Evolutionary conservation across 2,329 filamentous ascomycete species (phyloP).

Genomic region (Penicillium capsulatum): DNA sequence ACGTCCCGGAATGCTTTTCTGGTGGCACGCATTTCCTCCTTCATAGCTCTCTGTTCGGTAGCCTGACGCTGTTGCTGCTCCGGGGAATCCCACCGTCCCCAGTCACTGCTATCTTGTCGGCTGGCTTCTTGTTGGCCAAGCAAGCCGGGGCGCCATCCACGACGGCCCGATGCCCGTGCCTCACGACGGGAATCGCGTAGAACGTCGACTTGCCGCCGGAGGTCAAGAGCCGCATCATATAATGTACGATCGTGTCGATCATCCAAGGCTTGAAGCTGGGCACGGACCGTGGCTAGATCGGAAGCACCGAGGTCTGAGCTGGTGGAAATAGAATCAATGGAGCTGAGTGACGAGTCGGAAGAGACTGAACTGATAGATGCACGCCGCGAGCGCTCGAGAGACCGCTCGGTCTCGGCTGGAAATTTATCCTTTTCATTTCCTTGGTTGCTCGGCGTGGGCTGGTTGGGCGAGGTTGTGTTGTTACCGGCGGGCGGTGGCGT

Average conservation of each 20-base stretch:
- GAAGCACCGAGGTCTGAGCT: constrained; percentile 35
- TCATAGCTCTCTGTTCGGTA: constrained; percentile 30
- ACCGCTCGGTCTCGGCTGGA: constrained; percentile 1
- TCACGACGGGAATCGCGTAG: constrained; percentile 35
- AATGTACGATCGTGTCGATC: constrained; percentile 36
- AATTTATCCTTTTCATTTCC: background rate
- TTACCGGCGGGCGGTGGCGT: constrained; percentile 1
- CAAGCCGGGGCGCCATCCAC: constrained; percentile 22
- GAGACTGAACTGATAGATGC: constrained; percentile 28
- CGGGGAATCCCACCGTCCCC: constrained; percentile 38
- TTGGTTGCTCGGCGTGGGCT: no score
- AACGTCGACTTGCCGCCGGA: constrained; percentile 33
- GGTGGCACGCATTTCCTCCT: constrained; percentile 36
- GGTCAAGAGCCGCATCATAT: constrained; percentile 34
- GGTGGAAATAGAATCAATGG: constrained; percentile 37
- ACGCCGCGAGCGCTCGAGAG: constrained; percentile 23
- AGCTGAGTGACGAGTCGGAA: constrained; percentile 35
- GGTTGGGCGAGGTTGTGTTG: background rate
- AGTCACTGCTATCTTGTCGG: constrained; percentile 20
- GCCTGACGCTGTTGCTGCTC: constrained; percentile 30
- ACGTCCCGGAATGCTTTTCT: constrained; percentile 37
- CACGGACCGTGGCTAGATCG: constrained; percentile 35
- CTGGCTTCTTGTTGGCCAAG: constrained; percentile 4
- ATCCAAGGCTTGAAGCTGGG: constrained; percentile 33
- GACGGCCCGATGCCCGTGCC: constrained; percentile 21